Conservation (phyloP, 305 asterid genomes). For the Rubia peregrina region DNA sequence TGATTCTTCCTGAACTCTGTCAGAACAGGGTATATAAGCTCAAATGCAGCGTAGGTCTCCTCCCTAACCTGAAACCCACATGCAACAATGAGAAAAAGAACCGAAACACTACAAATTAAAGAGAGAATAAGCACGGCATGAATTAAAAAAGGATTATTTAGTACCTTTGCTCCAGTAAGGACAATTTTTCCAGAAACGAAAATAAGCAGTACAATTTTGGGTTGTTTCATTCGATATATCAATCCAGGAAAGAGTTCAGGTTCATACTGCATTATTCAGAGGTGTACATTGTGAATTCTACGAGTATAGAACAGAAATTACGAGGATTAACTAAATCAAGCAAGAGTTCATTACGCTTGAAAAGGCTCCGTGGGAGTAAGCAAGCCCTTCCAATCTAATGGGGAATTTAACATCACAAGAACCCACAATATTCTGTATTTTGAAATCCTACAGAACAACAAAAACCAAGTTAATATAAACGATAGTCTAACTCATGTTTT, state of each 20-base stretch:
- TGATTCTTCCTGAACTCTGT: constrained; percentile 38
- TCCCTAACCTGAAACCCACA: constrained; percentile 29
- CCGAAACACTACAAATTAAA: neutral
- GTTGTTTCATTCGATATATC: constrained; percentile 41
- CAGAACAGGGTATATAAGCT: constrained; percentile 37
- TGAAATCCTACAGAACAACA: constrained; percentile 28
- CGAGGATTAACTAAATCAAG: neutral
- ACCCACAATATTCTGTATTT: constrained; percentile 38
- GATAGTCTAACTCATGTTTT: neutral
- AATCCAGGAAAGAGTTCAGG: constrained; percentile 40
- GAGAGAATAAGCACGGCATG: neutral
- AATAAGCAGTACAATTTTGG: constrained; percentile 35
- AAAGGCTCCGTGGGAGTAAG: constrained; percentile 39
- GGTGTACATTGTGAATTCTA: neutral
- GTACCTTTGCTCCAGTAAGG: constrained; percentile 42
- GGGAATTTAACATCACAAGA: constrained; percentile 40
- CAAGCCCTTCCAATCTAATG: constrained; percentile 38
- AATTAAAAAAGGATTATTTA: neutral
- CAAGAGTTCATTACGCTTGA: constrained; percentile 28
- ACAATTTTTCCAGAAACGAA: constrained; percentile 41
- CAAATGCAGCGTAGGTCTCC: constrained; percentile 35
- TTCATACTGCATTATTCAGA: constrained; percentile 29
- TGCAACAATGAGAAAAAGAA: neutral
- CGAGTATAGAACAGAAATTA: neutral
- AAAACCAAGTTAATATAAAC: neutral